Evolutionary conservation across 2,329 filamentous ascomycete genomes (phyloP), one percentile per base, ranked within the genome.

Genomic region (Neofusicoccum laricinum): DNA sequence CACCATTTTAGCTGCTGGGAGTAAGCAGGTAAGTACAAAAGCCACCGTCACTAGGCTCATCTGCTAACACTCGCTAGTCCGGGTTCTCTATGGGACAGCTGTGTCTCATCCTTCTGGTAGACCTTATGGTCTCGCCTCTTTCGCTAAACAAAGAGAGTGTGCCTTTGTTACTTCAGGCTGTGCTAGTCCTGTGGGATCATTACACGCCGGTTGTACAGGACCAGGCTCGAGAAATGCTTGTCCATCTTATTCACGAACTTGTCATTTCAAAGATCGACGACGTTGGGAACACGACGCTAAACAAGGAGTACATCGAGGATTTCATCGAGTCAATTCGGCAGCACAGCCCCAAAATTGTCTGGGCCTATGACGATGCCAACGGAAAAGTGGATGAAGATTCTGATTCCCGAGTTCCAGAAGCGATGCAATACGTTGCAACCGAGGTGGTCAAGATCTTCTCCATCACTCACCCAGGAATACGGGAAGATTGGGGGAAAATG

Each of bases 161-260:
- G 2, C 92, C 94, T 1, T 85, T 96, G 30, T 81, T 99, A 19
- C 81, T 99, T 14, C 95, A 99, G 76, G 91, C 97, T 8, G 89
- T 97, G 4, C 89, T 94, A 12, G 92, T 98, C 3, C 85, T 98
- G 1, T 99, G 95, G 95, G 96, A 99, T 75, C 94, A 98, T 72
- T 97, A 99, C 72, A 97, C 92, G 1, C 88, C 92, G 2, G 86
- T 97, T 11, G 95, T 99, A 1, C 94, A 98, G 75, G 95, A 98
- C 69, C 94, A 99, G 76, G 93, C 96, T 34, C 88, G 93, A 55
- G 95, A 99, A 77, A 97, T 99, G 93, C 85, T 99, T 15, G 93
- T 99, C 1, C 95, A 99, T 79, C 84, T 99, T 17, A 96, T 99
- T 51, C 95, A 99, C 71, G 95, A 98, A 75, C 83, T 98, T 6